Evolutionary conservation across 768 basidiomycete genomes (phyloP).

Genomic region (Obba rivulosa): DNA sequence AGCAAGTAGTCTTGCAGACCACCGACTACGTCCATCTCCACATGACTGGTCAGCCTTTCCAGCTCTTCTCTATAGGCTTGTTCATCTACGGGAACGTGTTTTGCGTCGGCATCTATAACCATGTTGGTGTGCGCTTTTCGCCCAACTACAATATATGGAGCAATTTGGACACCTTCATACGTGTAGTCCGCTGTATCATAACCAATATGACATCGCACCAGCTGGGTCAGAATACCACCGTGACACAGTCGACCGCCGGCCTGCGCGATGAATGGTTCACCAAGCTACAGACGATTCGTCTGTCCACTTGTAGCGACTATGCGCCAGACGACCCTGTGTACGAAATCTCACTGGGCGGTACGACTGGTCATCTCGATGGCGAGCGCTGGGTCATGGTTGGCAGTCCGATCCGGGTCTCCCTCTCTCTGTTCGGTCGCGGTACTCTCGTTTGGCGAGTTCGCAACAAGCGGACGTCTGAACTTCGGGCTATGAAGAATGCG

Average conservation of each 20-base stretch:
- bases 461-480: too few species aligned
- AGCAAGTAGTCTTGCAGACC: constrained; percentile 3
- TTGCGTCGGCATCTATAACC: constrained; percentile 27
- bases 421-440: constrained; percentile 15
- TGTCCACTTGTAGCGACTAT: too few species aligned
- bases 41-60: constrained; percentile 24
- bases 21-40: constrained; percentile 23
- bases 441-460: constrained; percentile 11
- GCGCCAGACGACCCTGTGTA: too few species aligned
- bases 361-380: too few species aligned
- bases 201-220: neutral
- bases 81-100: constrained; percentile 27
- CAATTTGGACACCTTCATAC: constrained; percentile 20
- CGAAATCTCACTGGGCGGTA: too few species aligned
- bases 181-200: constrained; percentile 18
- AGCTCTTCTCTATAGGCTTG: constrained; percentile 24
- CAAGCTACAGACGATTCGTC: too few species aligned
- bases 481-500: too few species aligned
- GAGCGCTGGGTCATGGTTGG: constrained; percentile 2
- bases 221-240: constrained; percentile 7
- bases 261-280: too few species aligned
- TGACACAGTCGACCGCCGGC: neutral
- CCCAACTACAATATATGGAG: constrained; percentile 18
- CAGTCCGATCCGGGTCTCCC: constrained; percentile 4
- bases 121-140: constrained; percentile 24